Percentiles rank a stretch among this genome's conserved stretches.
Evolutionary conservation across 305 asterid species (phyloP).

Genomic region (Plantago coronopus): DNA sequence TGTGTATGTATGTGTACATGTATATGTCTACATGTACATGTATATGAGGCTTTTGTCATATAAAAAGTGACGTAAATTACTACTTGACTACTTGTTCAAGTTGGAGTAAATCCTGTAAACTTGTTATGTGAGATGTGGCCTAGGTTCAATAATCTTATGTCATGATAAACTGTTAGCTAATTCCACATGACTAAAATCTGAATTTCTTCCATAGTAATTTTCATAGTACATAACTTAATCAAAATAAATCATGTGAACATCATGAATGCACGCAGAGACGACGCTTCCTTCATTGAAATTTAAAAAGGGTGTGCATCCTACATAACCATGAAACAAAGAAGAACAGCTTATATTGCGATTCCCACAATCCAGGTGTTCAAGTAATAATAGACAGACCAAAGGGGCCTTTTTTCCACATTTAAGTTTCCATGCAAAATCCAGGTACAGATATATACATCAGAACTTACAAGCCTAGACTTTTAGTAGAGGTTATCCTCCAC

Average conservation of each 20-base stretch:
- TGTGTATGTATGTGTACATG: too few species aligned
- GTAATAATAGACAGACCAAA: background rate
- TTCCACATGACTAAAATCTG: background rate
- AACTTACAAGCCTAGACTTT: slow-evolving; percentile 17
- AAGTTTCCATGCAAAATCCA: slow-evolving; percentile 15
- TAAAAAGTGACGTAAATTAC: too few species aligned
- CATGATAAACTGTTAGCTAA: background rate
- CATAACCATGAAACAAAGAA: slow-evolving; percentile 21
- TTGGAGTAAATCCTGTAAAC: too few species aligned
- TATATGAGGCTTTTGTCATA: too few species aligned
- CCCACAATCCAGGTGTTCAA: slow-evolving; percentile 17
- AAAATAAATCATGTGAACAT: background rate
- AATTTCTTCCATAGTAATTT: background rate
- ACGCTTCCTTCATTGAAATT: slow-evolving; percentile 25
- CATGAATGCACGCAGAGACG: background rate
- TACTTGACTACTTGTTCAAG: too few species aligned
- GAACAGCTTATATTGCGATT: slow-evolving; percentile 8
- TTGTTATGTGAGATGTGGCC: background rate
- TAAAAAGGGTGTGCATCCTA: slow-evolving; percentile 25
- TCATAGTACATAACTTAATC: background rate
- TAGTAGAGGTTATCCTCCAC: background rate
- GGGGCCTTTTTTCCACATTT: slow-evolving; percentile 16
- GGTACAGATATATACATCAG: slow-evolving; percentile 7
- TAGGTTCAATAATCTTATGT: background rate
- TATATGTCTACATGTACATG: too few species aligned